Conservation (phyloP, 1,284 basidiomycete species). For the Trichosporon sp. region DNA sequence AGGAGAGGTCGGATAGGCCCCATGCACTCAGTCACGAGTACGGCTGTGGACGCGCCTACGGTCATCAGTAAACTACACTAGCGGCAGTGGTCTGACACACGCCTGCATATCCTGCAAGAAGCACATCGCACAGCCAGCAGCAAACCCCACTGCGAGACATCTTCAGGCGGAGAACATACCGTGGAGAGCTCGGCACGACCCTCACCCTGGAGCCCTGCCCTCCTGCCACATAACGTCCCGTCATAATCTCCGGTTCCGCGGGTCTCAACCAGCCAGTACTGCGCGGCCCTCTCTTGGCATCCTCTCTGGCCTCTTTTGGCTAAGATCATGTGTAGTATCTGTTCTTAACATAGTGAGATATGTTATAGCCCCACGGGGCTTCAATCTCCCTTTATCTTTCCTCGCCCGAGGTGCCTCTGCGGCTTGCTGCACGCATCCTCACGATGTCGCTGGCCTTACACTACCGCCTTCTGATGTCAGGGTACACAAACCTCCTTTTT, state of each 20-base stretch:
- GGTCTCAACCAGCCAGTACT: neutral
- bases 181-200: no score
- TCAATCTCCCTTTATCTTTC: slow-evolving; percentile 41
- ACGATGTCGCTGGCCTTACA: slow-evolving; percentile 27
- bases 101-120: no score
- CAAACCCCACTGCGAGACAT: no score
- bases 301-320: slow-evolving; percentile 51
- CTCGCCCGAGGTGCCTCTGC: slow-evolving; percentile 26
- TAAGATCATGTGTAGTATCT: slow-evolving; percentile 52
- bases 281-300: slow-evolving; percentile 12
- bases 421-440: slow-evolving; percentile 22
- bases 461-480: slow-evolving; percentile 28
- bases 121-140: no score
- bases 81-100: no score
- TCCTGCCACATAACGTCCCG: neutral
- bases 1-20: no score
- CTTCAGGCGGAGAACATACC: no score
- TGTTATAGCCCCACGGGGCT: slow-evolving; percentile 36
- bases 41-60: no score
- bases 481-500: slow-evolving; percentile 14
- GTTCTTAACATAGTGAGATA: slow-evolving; percentile 48
- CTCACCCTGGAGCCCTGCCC: no score
- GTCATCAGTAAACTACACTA: no score
- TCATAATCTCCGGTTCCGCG: neutral
- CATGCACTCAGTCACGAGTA: no score